Percentiles rank a stretch among this genome's conserved stretches.
phyloP scores from a whole-genome alignment of 2,329 filamentous ascomycete species.

The Colletotrichum sublineola region DNA sequence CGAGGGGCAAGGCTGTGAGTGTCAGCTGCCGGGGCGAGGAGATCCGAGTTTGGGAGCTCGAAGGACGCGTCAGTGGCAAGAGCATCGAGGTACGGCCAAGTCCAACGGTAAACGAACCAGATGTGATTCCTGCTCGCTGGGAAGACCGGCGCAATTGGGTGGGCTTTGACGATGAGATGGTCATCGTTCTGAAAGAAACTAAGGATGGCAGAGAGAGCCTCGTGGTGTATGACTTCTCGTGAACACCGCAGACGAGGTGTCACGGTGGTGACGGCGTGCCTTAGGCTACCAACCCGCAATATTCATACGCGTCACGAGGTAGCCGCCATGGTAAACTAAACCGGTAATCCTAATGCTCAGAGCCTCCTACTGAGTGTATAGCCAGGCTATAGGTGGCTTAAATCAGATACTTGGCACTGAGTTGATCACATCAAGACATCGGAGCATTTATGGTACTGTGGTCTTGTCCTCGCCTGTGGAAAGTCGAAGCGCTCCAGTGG shows the following conservation, averaged over 20 bases:
- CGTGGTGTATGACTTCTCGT: conserved; percentile 90
- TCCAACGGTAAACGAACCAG: conserved; percentile 32
- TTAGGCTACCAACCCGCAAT: conserved; percentile 5
- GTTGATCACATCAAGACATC: neutral
- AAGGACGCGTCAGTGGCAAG: conserved; percentile 70
- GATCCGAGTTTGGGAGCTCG: conserved; percentile 89
- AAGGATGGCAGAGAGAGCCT: conserved; percentile 77
- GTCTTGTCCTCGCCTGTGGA: neutral
- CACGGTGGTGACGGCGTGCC: neutral
- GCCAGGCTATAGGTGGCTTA: neutral
- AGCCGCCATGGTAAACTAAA: neutral
- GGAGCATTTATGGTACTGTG: neutral
- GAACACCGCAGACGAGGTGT: conserved; percentile 34
- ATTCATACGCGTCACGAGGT: neutral
- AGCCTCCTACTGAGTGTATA: neutral
- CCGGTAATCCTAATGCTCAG: neutral
- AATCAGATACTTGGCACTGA: neutral
- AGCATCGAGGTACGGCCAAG: conserved; percentile 66
- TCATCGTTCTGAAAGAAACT: conserved; percentile 85
- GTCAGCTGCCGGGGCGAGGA: conserved; percentile 84
- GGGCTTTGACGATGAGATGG: conserved; percentile 91
- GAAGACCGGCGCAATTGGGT: conserved; percentile 74
- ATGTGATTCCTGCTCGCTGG: conserved; percentile 47
- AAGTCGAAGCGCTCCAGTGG: neutral
- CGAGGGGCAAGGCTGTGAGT: conserved; percentile 89